Evolutionary conservation across 2,329 filamentous ascomycete genomes (phyloP).

Genomic region (Dothideomycetes sp.): DNA sequence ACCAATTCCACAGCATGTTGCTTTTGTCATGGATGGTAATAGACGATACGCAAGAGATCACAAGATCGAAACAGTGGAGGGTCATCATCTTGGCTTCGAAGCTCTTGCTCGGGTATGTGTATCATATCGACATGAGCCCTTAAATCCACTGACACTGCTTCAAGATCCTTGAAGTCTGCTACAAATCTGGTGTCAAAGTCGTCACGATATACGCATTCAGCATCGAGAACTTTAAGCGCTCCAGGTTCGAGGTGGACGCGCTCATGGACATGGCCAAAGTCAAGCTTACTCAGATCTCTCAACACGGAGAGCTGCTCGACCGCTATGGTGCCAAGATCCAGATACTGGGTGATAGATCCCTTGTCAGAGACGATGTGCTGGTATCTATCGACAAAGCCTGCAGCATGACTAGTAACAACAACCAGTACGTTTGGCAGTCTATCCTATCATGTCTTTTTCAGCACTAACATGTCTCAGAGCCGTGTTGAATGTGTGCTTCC

Average conservation of each 20-base stretch:
- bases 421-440: constrained; percentile 43
- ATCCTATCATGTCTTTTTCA: too few species aligned
- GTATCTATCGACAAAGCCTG: constrained; percentile 80
- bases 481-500: constrained; percentile 89
- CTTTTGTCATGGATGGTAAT: constrained; percentile 99
- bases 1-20: constrained; percentile 85
- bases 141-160: constrained; percentile 1
- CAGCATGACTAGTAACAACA: constrained; percentile 77
- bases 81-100: constrained; percentile 92
- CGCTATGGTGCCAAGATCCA: constrained; percentile 82
- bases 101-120: constrained; percentile 68
- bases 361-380: constrained; percentile 79
- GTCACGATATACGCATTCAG: constrained; percentile 98
- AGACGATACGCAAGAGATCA: constrained; percentile 80
- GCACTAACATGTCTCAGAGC: constrained; percentile 33
- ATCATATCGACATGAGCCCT: neutral
- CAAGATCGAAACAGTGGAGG: constrained; percentile 92
- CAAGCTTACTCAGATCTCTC: constrained; percentile 80
- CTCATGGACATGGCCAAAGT: constrained; percentile 97
- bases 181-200: constrained; percentile 91
- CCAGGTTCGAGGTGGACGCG: constrained; percentile 90
- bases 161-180: constrained; percentile 88
- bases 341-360: constrained; percentile 70
- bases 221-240: constrained; percentile 97
- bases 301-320: constrained; percentile 87